These are phyloP conservation scores for Ceratobasidium sp. DNA, from an alignment of 1,284 basidiomycete genomes.

Conservation along the genomic window DNA sequence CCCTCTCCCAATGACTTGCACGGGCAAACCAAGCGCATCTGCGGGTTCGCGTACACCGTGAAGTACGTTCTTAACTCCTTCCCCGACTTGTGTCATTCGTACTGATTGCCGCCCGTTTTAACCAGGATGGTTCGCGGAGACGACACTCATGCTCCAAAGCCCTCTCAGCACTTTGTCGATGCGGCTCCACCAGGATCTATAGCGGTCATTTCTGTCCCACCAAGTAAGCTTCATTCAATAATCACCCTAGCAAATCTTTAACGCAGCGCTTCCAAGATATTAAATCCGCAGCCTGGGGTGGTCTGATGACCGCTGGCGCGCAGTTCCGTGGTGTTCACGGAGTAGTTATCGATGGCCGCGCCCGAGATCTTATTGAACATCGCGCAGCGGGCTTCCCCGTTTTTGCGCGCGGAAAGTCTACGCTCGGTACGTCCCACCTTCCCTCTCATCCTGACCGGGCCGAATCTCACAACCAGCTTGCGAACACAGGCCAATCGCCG, in stretches of 20 bases:
- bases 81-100: not conserved
- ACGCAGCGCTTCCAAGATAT: constrained; percentile 62
- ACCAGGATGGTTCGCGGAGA: constrained; percentile 74
- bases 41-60: constrained; percentile 92
- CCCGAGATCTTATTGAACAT: constrained; percentile 86
- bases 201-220: constrained; percentile 83
- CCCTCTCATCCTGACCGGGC: not conserved
- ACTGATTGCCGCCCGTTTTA: constrained; percentile 15
- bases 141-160: constrained; percentile 75
- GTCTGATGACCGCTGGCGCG: constrained; percentile 90
- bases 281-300: constrained; percentile 92
- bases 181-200: constrained; percentile 75
- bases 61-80: constrained; percentile 54
- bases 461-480: not conserved
- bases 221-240: constrained; percentile 63
- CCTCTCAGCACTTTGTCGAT: constrained; percentile 87
- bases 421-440: constrained; percentile 68
- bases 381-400: constrained; percentile 77
- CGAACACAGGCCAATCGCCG: constrained; percentile 69
- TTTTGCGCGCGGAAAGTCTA: constrained; percentile 85
- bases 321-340: constrained; percentile 76
- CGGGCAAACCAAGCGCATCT: constrained; percentile 58
- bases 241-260: too few relatives aligned
- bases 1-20: constrained; percentile 61
- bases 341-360: constrained; percentile 83